Percentiles rank a stretch among this genome's conserved stretches.
Evolutionary conservation across 2,329 filamentous ascomycete genomes (phyloP).

Genomic region (Tolypocladium nubicola): DNA sequence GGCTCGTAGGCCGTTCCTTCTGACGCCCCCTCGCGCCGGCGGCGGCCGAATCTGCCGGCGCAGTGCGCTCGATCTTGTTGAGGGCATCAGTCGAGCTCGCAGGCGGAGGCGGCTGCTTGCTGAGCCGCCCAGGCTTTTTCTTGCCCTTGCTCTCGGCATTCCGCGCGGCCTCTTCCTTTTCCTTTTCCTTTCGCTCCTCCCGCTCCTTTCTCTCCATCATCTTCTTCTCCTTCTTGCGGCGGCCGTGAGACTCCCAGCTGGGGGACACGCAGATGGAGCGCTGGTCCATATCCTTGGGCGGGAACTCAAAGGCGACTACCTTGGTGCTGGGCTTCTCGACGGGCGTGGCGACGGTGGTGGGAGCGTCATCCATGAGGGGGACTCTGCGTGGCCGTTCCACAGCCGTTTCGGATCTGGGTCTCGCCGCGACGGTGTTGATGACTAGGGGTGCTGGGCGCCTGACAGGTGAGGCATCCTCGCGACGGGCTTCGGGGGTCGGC

Average conservation of each 20-base stretch:
- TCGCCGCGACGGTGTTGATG: constrained; percentile 6
- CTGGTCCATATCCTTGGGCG: constrained; percentile 17
- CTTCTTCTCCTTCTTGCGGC: constrained; percentile 43
- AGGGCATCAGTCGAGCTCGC: constrained; percentile 4
- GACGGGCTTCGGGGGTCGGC: not conserved
- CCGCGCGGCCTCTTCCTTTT: constrained; percentile 13
- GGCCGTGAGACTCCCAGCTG: constrained; percentile 48
- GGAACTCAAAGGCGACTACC: constrained; percentile 20
- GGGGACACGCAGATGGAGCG: constrained; percentile 47
- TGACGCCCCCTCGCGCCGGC: not conserved
- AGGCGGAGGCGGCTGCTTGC: constrained; percentile 2
- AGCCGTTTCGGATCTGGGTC: constrained; percentile 1
- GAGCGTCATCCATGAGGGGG: not conserved
- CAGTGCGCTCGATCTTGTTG: not conserved
- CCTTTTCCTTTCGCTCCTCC: constrained; percentile 4
- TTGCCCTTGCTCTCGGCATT: constrained; percentile 13
- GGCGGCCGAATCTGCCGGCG: not conserved
- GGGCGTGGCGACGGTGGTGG: constrained; percentile 4
- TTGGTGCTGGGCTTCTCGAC: constrained; percentile 15
- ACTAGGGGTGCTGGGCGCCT: constrained; percentile 5
- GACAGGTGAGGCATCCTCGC: constrained; percentile 2
- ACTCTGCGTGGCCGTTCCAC: constrained; percentile 4
- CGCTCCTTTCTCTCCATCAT: constrained; percentile 17
- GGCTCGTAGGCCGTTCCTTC: constrained; percentile 12
- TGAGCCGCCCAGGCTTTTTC: not conserved